Conservation (phyloP, 495 filamentous ascomycete genomes). For the Clavariopsis aquatica region DNA sequence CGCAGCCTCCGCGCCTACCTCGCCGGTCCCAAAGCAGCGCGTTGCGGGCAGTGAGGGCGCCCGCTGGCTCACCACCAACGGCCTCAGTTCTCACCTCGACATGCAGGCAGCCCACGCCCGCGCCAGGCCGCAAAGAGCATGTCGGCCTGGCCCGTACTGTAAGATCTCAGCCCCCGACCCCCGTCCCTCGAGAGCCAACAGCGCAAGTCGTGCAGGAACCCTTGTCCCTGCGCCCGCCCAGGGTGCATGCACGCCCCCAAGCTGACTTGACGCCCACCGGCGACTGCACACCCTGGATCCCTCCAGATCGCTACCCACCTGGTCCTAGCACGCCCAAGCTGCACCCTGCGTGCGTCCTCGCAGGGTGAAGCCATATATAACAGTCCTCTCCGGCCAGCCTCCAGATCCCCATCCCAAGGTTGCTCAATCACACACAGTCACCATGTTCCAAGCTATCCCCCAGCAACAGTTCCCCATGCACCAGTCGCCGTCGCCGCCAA, state of each 20-base stretch:
- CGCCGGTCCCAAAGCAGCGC: not conserved
- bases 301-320: constrained; percentile 19
- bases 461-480: constrained; percentile 20
- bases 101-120: constrained; percentile 15
- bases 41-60: constrained; percentile 7
- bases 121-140: constrained; percentile 23
- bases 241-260: constrained; percentile 9
- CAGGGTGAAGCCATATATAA: constrained; percentile 30
- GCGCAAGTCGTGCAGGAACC: constrained; percentile 21
- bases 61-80: not conserved
- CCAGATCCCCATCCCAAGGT: constrained; percentile 9
- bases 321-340: constrained; percentile 15
- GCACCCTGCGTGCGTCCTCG: constrained; percentile 15
- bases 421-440: constrained; percentile 6
- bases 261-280: constrained; percentile 24
- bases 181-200: constrained; percentile 1
- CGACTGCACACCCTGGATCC: constrained; percentile 6
- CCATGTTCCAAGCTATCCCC: constrained; percentile 34
- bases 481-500: constrained; percentile 19
- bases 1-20: too few species aligned
- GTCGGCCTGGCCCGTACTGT: constrained; percentile 18
- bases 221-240: constrained; percentile 17
- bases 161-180: constrained; percentile 30
- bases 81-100: constrained; percentile 2
- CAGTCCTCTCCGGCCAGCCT: constrained; percentile 22